Evolutionary conservation across 108 stramenopile species (phyloP), one percentile per base, ranked within the genome.

Genomic region (Stephanodiscus minutulus): DNA sequence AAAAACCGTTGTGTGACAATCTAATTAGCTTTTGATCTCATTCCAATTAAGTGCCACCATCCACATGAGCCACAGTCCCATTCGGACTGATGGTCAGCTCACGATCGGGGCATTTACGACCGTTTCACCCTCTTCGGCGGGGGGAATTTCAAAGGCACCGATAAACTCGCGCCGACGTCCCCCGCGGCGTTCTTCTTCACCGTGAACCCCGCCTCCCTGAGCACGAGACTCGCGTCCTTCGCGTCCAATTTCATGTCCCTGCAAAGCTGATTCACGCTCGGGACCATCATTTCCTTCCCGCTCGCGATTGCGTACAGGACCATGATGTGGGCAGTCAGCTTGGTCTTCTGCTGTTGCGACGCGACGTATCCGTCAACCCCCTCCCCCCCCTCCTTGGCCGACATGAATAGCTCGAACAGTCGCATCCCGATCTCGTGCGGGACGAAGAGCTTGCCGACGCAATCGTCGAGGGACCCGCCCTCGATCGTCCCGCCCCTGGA

Each of bases 121-220:
- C 65, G 68, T 67, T 73, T 79, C 7, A 74, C 81, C 50, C 77
- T 52, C 52, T 81, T 84, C 18, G 79, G 83, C 28, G 73, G 72
- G 4, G 94, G 94, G 62, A 92, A 95, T 7, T 49, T 79, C 36
- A 95, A 61, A 3, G 94, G 94, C 22, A 85, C 87, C 27, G 64
- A 87, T 70, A 95, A 82, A 33, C 61, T 58, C 31, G 76, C 87
- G 36, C 84, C 72, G 15, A 65, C 61, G 17, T 77, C 72, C 1
- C 59, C 75, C 0, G 11, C 58, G 0, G 76, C 81, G 41, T 70
- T 86, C 65, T 83, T 86, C 72, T 71, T 73, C 36, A 88, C 80
- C 5, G 70, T 82, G 67, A 85, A 93, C 24, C 95, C 95, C 0
- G 95, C 95, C 68, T 82, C 68, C 60, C 88, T 81, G n/a, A 90